phyloP scores from a whole-genome alignment of 2,329 filamentous ascomycete genomes.

The Aphanoascus verrucosus region DNA sequence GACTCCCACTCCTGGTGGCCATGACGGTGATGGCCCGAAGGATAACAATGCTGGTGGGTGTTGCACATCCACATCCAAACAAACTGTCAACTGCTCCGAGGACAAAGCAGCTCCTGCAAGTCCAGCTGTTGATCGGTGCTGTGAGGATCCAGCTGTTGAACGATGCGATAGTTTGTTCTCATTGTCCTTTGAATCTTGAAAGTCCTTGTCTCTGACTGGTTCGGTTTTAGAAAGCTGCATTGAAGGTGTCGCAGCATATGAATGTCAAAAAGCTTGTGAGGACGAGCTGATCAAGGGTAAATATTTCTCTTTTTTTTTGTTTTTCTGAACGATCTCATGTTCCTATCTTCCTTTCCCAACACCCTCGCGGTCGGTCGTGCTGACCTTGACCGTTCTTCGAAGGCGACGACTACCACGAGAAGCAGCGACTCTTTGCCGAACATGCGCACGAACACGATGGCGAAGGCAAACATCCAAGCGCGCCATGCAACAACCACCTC shows the following conservation, averaged over 20 bases:
- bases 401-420: background rate
- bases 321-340: background rate
- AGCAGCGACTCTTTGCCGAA: conserved; percentile 2
- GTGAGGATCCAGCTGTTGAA: background rate
- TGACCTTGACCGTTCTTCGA: background rate
- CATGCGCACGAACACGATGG: conserved; percentile 17
- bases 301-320: background rate
- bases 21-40: background rate
- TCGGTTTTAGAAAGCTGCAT: conserved; percentile 9
- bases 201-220: conserved; percentile 3
- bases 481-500: conserved; percentile 19
- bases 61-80: background rate
- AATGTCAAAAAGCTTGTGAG: conserved; percentile 10
- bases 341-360: background rate
- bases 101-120: background rate
- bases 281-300: conserved; percentile 1
- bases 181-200: background rate
- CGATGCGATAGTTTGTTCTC: conserved; percentile 9
- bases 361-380: background rate
- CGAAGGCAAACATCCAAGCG: conserved; percentile 15
- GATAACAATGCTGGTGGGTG: background rate
- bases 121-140: background rate
- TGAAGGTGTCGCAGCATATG: conserved; percentile 11
- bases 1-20: conserved; percentile 37
- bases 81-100: background rate